Conservation (phyloP, 305 asterid species). For the Rubia peregrina region DNA sequence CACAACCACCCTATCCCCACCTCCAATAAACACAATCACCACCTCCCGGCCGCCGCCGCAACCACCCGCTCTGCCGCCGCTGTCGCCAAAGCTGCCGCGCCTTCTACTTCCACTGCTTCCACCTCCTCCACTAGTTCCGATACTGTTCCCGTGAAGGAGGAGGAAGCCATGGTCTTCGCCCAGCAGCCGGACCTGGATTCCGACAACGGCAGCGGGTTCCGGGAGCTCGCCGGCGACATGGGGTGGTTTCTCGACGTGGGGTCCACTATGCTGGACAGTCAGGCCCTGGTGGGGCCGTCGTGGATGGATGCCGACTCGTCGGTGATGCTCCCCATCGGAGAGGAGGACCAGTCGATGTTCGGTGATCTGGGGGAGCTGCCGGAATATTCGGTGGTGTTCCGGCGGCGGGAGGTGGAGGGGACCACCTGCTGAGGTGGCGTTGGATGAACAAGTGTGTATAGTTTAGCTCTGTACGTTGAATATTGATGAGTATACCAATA, state of each 20-base stretch:
- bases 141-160: constrained; percentile 20
- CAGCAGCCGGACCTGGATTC: constrained; percentile 38
- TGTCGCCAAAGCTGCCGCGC: not conserved
- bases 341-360: constrained; percentile 62
- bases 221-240: constrained; percentile 48
- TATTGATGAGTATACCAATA: not conserved
- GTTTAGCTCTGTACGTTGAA: constrained; percentile 3
- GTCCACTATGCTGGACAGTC: constrained; percentile 43
- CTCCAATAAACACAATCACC: constrained; percentile 44
- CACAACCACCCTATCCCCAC: constrained; percentile 58
- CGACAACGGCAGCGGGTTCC: constrained; percentile 32
- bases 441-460: constrained; percentile 25
- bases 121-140: constrained; percentile 21
- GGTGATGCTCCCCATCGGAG: constrained; percentile 44
- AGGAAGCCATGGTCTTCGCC: constrained; percentile 29
- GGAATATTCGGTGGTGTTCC: constrained; percentile 60
- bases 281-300: constrained; percentile 41
- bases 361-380: constrained; percentile 86
- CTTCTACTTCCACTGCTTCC: constrained; percentile 1
- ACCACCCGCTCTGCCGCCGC: constrained; percentile 9
- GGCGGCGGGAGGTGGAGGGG: constrained; percentile 23
- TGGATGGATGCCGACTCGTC: constrained; percentile 47
- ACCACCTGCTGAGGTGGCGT: constrained; percentile 36
- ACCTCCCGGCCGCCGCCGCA: constrained; percentile 26
- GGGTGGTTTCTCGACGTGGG: constrained; percentile 65